Percentiles rank a stretch among this genome's conserved stretches.
Conservation (phyloP, 2,329 filamentous ascomycete species). For the Microcyclosporella mali region DNA sequence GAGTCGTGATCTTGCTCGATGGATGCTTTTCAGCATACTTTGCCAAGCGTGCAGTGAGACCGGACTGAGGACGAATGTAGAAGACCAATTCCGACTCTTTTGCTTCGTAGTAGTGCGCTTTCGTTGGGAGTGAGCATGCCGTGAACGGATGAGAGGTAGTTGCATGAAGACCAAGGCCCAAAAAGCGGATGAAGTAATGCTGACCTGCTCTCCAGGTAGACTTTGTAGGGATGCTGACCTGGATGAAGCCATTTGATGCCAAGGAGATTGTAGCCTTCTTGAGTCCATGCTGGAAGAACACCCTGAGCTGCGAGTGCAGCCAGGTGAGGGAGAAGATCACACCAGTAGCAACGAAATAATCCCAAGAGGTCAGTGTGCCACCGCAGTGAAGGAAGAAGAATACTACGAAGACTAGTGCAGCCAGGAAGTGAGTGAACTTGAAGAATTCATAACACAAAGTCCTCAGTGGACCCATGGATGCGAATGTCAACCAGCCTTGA, state of each 20-base stretch:
- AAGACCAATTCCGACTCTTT: constrained; percentile 43
- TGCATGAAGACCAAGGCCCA: constrained; percentile 39
- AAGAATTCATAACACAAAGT: constrained; percentile 56
- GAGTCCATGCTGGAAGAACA: constrained; percentile 47
- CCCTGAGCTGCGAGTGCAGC: constrained; percentile 42
- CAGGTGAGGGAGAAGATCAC: constrained; percentile 47
- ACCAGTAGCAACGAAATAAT: constrained; percentile 54
- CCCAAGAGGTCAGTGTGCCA: constrained; percentile 49
- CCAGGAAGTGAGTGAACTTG: constrained; percentile 51
- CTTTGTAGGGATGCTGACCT: constrained; percentile 40
- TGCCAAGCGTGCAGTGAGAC: constrained; percentile 46
- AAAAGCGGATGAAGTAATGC: constrained; percentile 51
- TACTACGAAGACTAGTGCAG: constrained; percentile 49
- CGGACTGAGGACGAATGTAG: constrained; percentile 46
- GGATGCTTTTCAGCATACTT: constrained; percentile 29
- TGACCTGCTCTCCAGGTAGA: constrained; percentile 49
- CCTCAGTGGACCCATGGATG: constrained; percentile 48
- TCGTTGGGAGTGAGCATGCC: constrained; percentile 44
- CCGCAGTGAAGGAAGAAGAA: constrained; percentile 59
- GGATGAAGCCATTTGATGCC: constrained; percentile 38
- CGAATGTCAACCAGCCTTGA: constrained; percentile 42
- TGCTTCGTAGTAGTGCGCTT: constrained; percentile 14
- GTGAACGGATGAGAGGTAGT: constrained; percentile 52
- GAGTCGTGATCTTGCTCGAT: constrained; percentile 36
- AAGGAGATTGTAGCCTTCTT: constrained; percentile 39